Base-by-base conservation (phyloP, 2,329 filamentous ascomycete genomes). In the Corniculantispora saksenae region DNA sequence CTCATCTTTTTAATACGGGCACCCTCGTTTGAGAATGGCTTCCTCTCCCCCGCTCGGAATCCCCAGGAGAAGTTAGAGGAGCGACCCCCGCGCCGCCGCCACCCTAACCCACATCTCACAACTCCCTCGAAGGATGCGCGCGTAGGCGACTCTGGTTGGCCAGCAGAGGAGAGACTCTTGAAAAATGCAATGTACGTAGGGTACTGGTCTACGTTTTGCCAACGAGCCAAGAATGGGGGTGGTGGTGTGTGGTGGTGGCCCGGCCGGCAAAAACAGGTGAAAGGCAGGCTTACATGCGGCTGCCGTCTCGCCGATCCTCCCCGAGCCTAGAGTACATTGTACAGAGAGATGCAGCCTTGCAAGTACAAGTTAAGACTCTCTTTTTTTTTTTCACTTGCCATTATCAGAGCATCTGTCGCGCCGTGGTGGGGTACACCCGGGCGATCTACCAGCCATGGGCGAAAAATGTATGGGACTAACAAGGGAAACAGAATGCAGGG, bases 111-210 rank as follows among this genome's bases (percentile, higher is more conserved):
- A 55, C 51, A 55, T 23, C 32, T 35, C 51, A 38, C 29, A 59
- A 5, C 4, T 10, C 27, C 32, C 4, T 10, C 27, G 27, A 47
- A 50, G 27, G 29, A 60, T 60, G 57, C 43, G 10, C 57, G 25
- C 27, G 38, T 50, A 27, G 57, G n/a, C 27, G n/a, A 38, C 25
- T 60, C 43, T 60, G 58, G 58, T 60, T 60, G 58, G 58, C 13
- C 21, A 23, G 21, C 25, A 17, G 13, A 6, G 7, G 19, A 58
- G 38, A 25, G 17, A 9, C 29, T 32, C 12, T 15, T n/a, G n/a
- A n/a, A n/a, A n/a, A 23, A 43, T 53, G 58, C 58, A 43, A 51
- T 43, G 58, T 43, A 61, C 35, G 58, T 43, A 61, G 58, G 58
- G 58, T 51, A 21, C 58, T 13, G 45, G 8, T 29, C 12, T 27